phyloP scores from a whole-genome alignment of 768 basidiomycete species.

The Collybiopsis luxurians region DNA sequence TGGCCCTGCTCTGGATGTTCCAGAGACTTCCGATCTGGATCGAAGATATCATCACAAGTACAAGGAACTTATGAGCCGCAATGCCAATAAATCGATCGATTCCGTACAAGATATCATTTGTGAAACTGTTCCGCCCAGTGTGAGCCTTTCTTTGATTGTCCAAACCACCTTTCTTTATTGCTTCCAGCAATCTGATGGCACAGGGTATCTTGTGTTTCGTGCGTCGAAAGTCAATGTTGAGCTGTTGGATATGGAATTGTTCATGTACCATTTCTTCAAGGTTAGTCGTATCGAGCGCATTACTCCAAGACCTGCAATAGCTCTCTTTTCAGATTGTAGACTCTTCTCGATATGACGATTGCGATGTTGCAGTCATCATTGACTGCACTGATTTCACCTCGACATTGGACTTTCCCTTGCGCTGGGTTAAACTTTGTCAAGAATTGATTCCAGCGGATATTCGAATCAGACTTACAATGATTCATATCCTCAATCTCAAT shows the following conservation, averaged over 20 bases:
- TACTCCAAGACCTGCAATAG: slow-evolving; percentile 20
- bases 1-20: slow-evolving; percentile 67
- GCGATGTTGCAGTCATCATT: slow-evolving; percentile 67
- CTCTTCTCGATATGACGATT: slow-evolving; percentile 42
- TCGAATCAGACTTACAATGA: slow-evolving; percentile 52
- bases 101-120: slow-evolving; percentile 67
- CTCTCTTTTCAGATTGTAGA: slow-evolving; percentile 45
- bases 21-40: slow-evolving; percentile 48
- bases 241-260: slow-evolving; percentile 70
- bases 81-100: slow-evolving; percentile 56
- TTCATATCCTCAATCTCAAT: slow-evolving; percentile 76
- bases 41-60: slow-evolving; percentile 61
- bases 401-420: slow-evolving; percentile 74
- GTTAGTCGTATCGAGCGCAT: slow-evolving; percentile 28
- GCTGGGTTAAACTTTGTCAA: slow-evolving; percentile 77
- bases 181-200: slow-evolving; percentile 45
- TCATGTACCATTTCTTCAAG: slow-evolving; percentile 79
- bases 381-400: slow-evolving; percentile 81
- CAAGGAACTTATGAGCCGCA: slow-evolving; percentile 63
- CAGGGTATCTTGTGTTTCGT: slow-evolving; percentile 58
- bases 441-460: slow-evolving; percentile 75
- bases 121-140: slow-evolving; percentile 45
- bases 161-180: not conserved
- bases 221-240: slow-evolving; percentile 76
- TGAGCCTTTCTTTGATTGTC: slow-evolving; percentile 22